Conservation (phyloP, 495 filamentous ascomycete species). For the Aspergillus bertholletiae region DNA sequence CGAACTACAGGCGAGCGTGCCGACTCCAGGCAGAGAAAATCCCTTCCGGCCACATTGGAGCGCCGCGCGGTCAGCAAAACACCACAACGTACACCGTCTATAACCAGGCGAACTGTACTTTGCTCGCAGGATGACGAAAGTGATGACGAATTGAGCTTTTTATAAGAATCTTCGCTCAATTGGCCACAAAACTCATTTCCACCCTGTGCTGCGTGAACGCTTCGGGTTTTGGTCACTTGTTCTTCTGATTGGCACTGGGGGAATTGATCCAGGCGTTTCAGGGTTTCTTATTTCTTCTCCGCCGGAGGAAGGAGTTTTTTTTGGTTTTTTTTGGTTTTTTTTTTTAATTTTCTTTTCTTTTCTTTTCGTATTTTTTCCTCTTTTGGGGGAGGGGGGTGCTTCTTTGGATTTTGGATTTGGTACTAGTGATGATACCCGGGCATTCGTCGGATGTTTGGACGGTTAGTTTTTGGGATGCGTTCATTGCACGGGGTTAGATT, state of each 20-base stretch:
- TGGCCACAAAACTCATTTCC: not conserved
- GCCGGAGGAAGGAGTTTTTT: no score
- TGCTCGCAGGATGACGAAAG: conserved; percentile 34
- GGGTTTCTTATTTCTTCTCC: no score
- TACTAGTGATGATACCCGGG: conserved; percentile 2
- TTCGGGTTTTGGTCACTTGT: not conserved
- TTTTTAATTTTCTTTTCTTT: no score
- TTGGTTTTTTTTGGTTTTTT: not conserved
- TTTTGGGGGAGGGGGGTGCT: no score
- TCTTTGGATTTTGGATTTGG: not conserved
- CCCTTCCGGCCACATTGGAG: not conserved
- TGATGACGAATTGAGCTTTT: conserved; percentile 45
- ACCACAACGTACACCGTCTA: no score
- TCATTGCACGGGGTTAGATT: not conserved
- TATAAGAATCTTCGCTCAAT: conserved; percentile 16
- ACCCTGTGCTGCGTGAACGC: not conserved
- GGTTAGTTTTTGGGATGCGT: not conserved
- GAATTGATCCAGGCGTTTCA: not conserved
- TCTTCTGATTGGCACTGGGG: not conserved
- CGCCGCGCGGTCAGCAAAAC: no score
- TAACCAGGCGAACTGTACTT: conserved; percentile 21
- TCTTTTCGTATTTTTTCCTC: not conserved
- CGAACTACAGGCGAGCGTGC: conserved; percentile 5
- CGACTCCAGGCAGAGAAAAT: conserved; percentile 3
- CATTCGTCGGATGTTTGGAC: conserved; percentile 2